Evolutionary conservation across 2,329 filamentous ascomycete genomes (phyloP).

Genomic region (Trichoderma sp.): DNA sequence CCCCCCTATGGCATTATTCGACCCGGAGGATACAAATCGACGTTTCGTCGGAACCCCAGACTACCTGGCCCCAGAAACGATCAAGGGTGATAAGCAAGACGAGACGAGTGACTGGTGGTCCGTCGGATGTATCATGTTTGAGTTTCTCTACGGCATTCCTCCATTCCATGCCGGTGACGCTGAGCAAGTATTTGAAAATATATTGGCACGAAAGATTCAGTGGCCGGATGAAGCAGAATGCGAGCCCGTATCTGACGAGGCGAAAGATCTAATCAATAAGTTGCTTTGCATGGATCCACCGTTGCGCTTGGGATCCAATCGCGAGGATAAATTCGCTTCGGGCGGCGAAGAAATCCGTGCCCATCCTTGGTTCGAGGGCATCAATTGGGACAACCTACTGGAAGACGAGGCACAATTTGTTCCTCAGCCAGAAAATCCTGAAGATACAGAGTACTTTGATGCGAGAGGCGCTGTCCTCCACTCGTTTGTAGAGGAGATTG

Average conservation of each 20-base stretch:
- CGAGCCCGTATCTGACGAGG: conserved; percentile 74
- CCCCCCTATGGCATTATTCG: conserved; percentile 91
- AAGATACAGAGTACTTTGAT: conserved; percentile 98
- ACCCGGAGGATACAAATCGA: conserved; percentile 89
- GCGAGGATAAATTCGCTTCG: conserved; percentile 75
- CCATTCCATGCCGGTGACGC: conserved; percentile 90
- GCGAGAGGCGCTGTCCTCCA: conserved; percentile 86
- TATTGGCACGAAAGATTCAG: conserved; percentile 82
- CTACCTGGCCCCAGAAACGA: conserved; percentile 95
- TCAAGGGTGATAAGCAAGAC: conserved; percentile 91
- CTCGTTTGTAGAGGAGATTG: conserved; percentile 90
- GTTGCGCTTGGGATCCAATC: conserved; percentile 81
- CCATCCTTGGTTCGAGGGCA: conserved; percentile 83
- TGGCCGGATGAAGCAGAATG: conserved; percentile 87
- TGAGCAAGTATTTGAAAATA: conserved; percentile 96
- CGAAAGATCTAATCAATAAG: conserved; percentile 92
- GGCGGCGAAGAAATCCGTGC: conserved; percentile 89
- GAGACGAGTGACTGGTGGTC: conserved; percentile 99
- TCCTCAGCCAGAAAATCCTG: conserved; percentile 86
- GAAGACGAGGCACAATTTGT: conserved; percentile 96
- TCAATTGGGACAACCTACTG: conserved; percentile 89
- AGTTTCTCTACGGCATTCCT: conserved; percentile 89
- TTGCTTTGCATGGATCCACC: conserved; percentile 83
- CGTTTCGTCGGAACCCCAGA: conserved; percentile 96
- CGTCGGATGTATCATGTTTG: conserved; percentile 95